Evolutionary conservation across 169 alveolate genomes (phyloP).

Genomic region (Cryptosporidium sp.): DNA sequence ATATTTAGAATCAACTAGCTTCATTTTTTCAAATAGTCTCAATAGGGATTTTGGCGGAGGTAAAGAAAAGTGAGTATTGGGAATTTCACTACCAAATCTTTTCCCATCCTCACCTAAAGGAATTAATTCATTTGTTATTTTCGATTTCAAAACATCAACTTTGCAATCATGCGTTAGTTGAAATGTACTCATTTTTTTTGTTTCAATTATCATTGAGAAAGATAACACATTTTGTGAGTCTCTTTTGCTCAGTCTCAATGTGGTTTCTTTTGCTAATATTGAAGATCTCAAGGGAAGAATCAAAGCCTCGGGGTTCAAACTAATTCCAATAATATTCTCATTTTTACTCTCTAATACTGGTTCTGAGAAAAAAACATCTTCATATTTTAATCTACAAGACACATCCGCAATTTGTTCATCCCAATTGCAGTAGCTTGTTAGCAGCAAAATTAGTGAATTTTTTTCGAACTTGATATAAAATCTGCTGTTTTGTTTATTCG

Average conservation of each 20-base stretch:
- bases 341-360: constrained; percentile 65
- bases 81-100: constrained; percentile 29
- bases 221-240: constrained; percentile 63
- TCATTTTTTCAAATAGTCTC: constrained; percentile 65
- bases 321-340: constrained; percentile 51
- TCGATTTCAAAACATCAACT: constrained; percentile 58
- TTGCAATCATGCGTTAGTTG: constrained; percentile 59
- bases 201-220: constrained; percentile 65
- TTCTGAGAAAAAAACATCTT: constrained; percentile 44
- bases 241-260: constrained; percentile 59
- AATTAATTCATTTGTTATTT: constrained; percentile 24
- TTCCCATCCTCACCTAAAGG: constrained; percentile 35
- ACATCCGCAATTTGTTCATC: constrained; percentile 71
- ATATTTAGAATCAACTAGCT: constrained; percentile 63
- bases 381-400: constrained; percentile 60
- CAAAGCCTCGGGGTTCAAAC: constrained; percentile 58
- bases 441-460: constrained; percentile 12
- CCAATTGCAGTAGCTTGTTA: constrained; percentile 33
- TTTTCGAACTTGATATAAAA: constrained; percentile 65
- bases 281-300: constrained; percentile 67
- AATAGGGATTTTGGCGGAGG: constrained; percentile 52
- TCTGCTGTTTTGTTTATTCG: constrained; percentile 42
- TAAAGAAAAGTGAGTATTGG: constrained; percentile 48
- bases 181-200: constrained; percentile 63
- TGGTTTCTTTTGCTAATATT: constrained; percentile 67